A percentile compares a stretch with the other conserved stretches of the same genome.
Conservation (phyloP, 2,329 filamentous ascomycete species). For the Fusarium tuaranense region DNA sequence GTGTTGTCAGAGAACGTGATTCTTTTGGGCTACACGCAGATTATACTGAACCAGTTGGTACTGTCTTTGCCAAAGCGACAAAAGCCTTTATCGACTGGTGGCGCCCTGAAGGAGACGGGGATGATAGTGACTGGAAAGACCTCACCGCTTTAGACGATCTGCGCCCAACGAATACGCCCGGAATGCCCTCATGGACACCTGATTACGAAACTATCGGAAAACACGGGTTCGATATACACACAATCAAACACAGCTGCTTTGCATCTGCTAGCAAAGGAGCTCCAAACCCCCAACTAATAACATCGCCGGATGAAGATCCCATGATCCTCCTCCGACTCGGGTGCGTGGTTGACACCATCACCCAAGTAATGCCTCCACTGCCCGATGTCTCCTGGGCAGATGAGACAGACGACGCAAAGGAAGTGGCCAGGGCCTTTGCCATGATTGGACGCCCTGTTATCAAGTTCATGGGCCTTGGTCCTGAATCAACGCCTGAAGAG, state of each 20-base stretch:
- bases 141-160: background rate
- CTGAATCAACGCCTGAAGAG: background rate
- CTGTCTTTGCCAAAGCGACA: constrained; percentile 21
- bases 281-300: background rate
- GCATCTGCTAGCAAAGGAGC: background rate
- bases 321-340: background rate
- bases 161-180: background rate
- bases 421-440: background rate
- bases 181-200: constrained; percentile 5
- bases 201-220: background rate
- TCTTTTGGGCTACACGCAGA: background rate
- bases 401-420: background rate
- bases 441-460: background rate
- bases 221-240: background rate
- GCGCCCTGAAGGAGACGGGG: background rate
- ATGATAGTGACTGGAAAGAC: background rate
- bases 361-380: background rate
- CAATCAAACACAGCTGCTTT: background rate
- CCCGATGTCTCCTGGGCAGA: background rate
- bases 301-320: background rate
- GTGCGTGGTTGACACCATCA: constrained; percentile 1
- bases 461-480: background rate
- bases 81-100: constrained; percentile 23
- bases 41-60: constrained; percentile 8
- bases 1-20: constrained; percentile 22